A percentile compares a stretch with the other conserved stretches of the same genome.
Evolutionary conservation across 2,329 filamentous ascomycete genomes (phyloP).

Genomic region (Hymenoscyphus occultus): DNA sequence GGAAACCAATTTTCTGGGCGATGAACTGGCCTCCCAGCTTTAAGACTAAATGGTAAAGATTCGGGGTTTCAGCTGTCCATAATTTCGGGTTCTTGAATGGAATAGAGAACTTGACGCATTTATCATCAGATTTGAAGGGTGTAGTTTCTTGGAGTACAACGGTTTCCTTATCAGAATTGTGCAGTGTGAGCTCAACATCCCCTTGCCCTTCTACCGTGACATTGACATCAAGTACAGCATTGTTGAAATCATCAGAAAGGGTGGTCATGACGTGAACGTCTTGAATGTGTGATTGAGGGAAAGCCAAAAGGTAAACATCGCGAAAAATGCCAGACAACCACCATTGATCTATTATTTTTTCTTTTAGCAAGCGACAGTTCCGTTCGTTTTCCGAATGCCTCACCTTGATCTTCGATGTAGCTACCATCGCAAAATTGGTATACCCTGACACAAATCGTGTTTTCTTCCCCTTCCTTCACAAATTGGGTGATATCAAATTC

Average conservation of each 20-base stretch:
- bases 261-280: slow-evolving; percentile 56
- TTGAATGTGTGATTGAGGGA: slow-evolving; percentile 53
- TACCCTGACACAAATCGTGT: slow-evolving; percentile 60
- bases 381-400: neutral
- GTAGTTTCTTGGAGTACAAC: neutral
- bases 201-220: slow-evolving; percentile 37
- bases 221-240: slow-evolving; percentile 45
- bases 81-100: slow-evolving; percentile 52
- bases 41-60: slow-evolving; percentile 55
- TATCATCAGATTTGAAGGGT: slow-evolving; percentile 10
- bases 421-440: slow-evolving; percentile 69
- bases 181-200: slow-evolving; percentile 6
- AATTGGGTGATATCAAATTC: slow-evolving; percentile 64
- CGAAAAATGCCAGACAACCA: slow-evolving; percentile 66
- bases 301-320: slow-evolving; percentile 60
- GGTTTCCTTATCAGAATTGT: neutral
- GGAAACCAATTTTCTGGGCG: slow-evolving; percentile 59
- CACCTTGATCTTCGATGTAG: slow-evolving; percentile 61
- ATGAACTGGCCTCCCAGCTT: slow-evolving; percentile 39
- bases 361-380: neutral
- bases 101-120: slow-evolving; percentile 8
- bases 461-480: slow-evolving; percentile 46
- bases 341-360: slow-evolving; percentile 53
- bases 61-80: slow-evolving; percentile 66
- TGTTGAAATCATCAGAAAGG: slow-evolving; percentile 49